Evolutionary conservation across 208 protist genomes (phyloP), one percentile per base, ranked within the genome.

Genomic region (Acanthamoeba quina): DNA sequence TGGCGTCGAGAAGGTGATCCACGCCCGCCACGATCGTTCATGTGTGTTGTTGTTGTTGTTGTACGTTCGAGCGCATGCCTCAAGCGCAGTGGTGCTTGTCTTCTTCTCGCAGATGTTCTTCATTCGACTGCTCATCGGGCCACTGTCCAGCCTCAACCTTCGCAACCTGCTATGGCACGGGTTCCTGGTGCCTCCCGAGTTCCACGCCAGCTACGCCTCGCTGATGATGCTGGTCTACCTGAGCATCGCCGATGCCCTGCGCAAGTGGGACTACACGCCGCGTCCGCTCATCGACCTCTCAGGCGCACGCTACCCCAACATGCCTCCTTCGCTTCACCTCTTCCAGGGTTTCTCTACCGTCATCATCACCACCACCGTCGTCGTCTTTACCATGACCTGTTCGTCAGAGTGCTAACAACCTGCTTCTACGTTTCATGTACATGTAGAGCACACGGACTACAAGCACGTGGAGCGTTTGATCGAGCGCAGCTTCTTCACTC

Each of bases 141-240:
- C 78, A n/a, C 78, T 86, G 10, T 86, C 78, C 0, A 86, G 78
- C 11, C 78, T 86, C 78, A 86, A 86, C 49, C 78, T 86, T 5
- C 78, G 78, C 52, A 86, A 86, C 52, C 78, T 86, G 78, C 26
- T 86, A 29, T 86, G 78, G 78, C 78, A 86, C 62, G 78, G 78
- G 7, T 86, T 86, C 49, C 49, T 86, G 6, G 47, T 86, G 52
- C 78, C 78, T 5, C 78, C 78, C 78, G 78, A 86, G 78, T 86
- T 86, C 49, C 44, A 62, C 13, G n/a, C 41, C 26, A 64, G 78
- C 78, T 86, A 86, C 47, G 21, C 78, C 15, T 86, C 78, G n/a
- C 49, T 86, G 17, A 86, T 86, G 49, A 86, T 86, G 78, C 13
- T 86, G n/a, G 19, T 86, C 44, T 86, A 86, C 47, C 78, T 86